These are phyloP conservation scores for Ceratobasidium theobromae DNA, from an alignment of 1,284 basidiomycete genomes.

Conservation along the genomic window DNA sequence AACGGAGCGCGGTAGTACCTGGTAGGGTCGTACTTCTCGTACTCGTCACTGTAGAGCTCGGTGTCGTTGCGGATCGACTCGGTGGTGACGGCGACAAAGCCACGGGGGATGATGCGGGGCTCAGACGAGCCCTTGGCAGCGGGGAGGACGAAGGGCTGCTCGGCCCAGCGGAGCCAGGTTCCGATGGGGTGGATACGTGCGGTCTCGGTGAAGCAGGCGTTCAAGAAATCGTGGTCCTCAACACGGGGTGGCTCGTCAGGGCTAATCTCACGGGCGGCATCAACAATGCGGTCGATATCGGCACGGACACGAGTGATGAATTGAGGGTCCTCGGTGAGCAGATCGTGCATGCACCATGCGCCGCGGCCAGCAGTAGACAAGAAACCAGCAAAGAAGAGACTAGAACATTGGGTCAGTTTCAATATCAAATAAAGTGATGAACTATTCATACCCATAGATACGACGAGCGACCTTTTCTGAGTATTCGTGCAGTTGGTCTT, in stretches of 20 bases:
- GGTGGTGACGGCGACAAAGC: constrained; percentile 2
- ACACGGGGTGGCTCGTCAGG: constrained; percentile 6
- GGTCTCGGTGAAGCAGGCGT: constrained; percentile 4
- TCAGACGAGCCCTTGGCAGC: neutral
- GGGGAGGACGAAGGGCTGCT: neutral
- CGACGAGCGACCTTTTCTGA: neutral
- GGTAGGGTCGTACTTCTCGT: constrained; percentile 10
- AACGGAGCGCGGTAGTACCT: constrained; percentile 4
- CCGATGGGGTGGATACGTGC: constrained; percentile 7
- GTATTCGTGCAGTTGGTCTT: neutral
- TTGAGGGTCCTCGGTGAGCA: neutral
- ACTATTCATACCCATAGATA: neutral
- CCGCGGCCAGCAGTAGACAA: constrained; percentile 1
- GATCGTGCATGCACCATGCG: constrained; percentile 2
- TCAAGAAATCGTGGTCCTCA: constrained; percentile 5
- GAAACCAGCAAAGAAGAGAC: constrained; percentile 8
- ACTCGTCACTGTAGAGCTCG: neutral
- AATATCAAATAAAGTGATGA: neutral
- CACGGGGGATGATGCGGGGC: neutral
- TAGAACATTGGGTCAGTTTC: neutral
- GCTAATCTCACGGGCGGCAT: neutral
- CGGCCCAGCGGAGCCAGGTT: constrained; percentile 11
- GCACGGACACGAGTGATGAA: neutral
- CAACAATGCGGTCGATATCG: neutral
- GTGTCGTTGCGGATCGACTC: constrained; percentile 6